Evolutionary conservation across 768 basidiomycete species (phyloP).

Genomic region (Piloderma croceum): DNA sequence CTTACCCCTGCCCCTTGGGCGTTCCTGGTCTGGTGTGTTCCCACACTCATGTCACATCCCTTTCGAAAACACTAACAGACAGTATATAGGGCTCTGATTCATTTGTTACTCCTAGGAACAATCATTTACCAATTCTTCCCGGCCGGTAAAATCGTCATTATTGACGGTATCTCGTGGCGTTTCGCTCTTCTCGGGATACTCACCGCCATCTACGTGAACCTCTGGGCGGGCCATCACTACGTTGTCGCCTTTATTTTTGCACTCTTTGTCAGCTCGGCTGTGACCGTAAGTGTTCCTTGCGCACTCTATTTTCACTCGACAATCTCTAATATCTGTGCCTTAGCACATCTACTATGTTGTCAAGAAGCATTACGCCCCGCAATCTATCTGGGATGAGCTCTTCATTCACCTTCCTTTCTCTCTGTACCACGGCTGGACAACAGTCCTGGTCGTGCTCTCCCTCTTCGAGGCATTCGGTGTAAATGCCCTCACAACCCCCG

Average conservation of each 20-base stretch:
- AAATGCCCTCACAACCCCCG: constrained; percentile 53
- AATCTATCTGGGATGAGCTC: constrained; percentile 68
- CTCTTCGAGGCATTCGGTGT: constrained; percentile 89
- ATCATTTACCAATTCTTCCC: constrained; percentile 88
- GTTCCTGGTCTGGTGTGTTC: constrained; percentile 77
- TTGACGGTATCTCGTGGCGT: constrained; percentile 88
- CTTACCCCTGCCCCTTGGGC: constrained; percentile 93
- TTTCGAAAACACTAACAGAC: constrained; percentile 10
- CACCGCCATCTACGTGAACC: constrained; percentile 84
- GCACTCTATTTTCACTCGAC: constrained; percentile 18
- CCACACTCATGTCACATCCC: not conserved
- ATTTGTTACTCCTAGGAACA: constrained; percentile 85
- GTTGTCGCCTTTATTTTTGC: constrained; percentile 79
- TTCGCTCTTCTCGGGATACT: constrained; percentile 84
- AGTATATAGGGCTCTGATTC: constrained; percentile 69
- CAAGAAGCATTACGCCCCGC: constrained; percentile 75
- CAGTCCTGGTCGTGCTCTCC: constrained; percentile 74
- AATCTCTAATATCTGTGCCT: constrained; percentile 26
- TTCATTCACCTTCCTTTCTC: constrained; percentile 96
- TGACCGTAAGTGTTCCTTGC: constrained; percentile 33
- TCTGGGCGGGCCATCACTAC: constrained; percentile 79
- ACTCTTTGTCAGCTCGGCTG: constrained; percentile 77
- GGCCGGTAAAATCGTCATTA: constrained; percentile 65
- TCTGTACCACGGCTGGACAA: constrained; percentile 91
- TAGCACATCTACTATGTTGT: constrained; percentile 92